Evolutionary conservation across 805 yeast genomes (phyloP).

Genomic region (Saccharomycopsis sp.): DNA sequence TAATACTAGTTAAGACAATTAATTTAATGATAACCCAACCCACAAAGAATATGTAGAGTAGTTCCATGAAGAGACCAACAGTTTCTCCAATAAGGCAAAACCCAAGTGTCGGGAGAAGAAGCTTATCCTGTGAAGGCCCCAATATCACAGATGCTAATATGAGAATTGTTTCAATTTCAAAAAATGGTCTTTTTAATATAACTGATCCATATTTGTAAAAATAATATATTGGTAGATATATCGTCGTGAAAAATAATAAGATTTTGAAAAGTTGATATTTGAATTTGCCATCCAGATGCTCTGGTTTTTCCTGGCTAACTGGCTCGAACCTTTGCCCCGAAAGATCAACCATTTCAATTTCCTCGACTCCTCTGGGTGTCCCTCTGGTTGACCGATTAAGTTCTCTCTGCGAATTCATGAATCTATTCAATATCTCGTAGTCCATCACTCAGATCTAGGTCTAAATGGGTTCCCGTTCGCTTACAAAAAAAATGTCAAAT

Average conservation of each 20-base stretch:
- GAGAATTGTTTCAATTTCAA: neutral
- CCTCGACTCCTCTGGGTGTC: too few relatives aligned
- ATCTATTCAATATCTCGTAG: too few relatives aligned
- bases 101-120: neutral
- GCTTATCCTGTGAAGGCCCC: neutral
- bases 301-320: too few relatives aligned
- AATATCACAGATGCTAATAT: neutral
- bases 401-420: too few relatives aligned
- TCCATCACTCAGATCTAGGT: too few relatives aligned
- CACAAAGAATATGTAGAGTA: conserved; percentile 2
- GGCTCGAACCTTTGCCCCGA: too few relatives aligned
- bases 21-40: neutral
- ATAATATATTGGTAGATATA: neutral
- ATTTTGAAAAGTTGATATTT: too few relatives aligned
- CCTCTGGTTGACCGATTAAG: too few relatives aligned
- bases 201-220: neutral
- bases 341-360: neutral
- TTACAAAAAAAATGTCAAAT: too few relatives aligned
- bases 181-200: neutral
- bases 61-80: conserved; percentile 1
- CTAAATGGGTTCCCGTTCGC: too few relatives aligned
- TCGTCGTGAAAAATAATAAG: neutral
- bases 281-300: too few relatives aligned
- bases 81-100: neutral
- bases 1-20: neutral